Base-by-base conservation (phyloP, 371 early-diverging fungal species). In the Mitosporidium daphniae region DNA sequence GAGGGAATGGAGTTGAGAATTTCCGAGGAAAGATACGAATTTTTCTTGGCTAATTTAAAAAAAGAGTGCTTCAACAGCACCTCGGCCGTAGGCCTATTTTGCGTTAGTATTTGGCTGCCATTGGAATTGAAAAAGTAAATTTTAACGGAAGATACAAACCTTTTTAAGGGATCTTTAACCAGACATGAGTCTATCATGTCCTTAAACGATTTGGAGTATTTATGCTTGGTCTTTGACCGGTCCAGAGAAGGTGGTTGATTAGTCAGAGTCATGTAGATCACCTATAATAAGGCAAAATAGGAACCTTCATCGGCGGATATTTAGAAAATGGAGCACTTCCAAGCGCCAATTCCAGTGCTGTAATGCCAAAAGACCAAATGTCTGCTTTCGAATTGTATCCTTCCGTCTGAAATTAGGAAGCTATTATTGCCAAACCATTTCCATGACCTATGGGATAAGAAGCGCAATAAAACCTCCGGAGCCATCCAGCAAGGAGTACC, bases 401-500 rank as follows among this genome's bases (percentile, higher is more conserved):
- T 3, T 55, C 59, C 38, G 28, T 38, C 14, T 22, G 6, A n/a
- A n/a, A n/a, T n/a, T n/a, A n/a, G n/a, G n/a, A n/a, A n/a, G n/a
- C n/a, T n/a, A n/a, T n/a, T n/a, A n/a, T n/a, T n/a, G n/a, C n/a
- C n/a, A n/a, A n/a, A n/a, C n/a, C n/a, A n/a, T n/a, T n/a, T n/a
- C n/a, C n/a, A n/a, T n/a, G n/a, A n/a, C n/a, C n/a, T n/a, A n/a
- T n/a, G n/a, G n/a, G n/a, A n/a, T n/a, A n/a, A n/a, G n/a, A n/a
- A n/a, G n/a, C n/a, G n/a, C n/a, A n/a, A n/a, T 22, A 39, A n/a
- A 8, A 37, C 20, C 30, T 55, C 67, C 7, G 67, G 40, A 5
- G 73, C 75, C 69, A 78, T 78, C 71, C 69, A 70, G 32, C 71
- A 71, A 8, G 71, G 72, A 10, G 70, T 70, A 8, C 72, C 75